phyloP scores from a whole-genome alignment of 2,329 filamentous ascomycete species.

The Penicillium sp. region DNA sequence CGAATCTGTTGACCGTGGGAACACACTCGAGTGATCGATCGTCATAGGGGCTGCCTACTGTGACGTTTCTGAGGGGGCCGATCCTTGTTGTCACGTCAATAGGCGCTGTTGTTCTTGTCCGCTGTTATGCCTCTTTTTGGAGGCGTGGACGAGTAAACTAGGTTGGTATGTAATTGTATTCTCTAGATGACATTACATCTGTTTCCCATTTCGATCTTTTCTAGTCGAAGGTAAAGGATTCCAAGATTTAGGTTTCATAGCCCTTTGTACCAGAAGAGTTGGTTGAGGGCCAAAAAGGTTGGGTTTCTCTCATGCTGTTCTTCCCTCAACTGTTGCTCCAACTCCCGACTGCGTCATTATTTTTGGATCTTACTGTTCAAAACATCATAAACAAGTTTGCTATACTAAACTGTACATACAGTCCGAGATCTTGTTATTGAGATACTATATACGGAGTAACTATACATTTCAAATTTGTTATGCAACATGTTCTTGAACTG shows the following conservation, averaged over 20 bases:
- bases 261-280: not conserved
- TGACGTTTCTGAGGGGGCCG: not conserved
- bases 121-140: not conserved
- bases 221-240: not conserved
- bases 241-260: not conserved
- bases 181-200: not conserved
- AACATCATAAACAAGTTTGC: not conserved
- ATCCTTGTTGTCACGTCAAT: slow-evolving; percentile 11
- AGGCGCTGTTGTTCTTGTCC: slow-evolving; percentile 8
- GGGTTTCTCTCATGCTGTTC: not conserved
- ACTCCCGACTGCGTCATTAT: not conserved
- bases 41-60: slow-evolving; percentile 1
- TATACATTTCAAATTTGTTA: not conserved
- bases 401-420: not conserved
- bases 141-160: not conserved
- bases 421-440: not conserved
- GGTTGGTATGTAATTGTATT: slow-evolving; percentile 10
- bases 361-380: not conserved
- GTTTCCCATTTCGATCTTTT: not conserved
- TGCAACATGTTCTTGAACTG: not conserved
- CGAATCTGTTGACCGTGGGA: slow-evolving; percentile 18
- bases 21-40: slow-evolving; percentile 20
- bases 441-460: not conserved
- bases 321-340: slow-evolving; percentile 1
- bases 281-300: not conserved